These are phyloP conservation scores for Talaromyces nanjingensis DNA, from an alignment of 495 filamentous ascomycete genomes.

Conservation along the genomic window DNA sequence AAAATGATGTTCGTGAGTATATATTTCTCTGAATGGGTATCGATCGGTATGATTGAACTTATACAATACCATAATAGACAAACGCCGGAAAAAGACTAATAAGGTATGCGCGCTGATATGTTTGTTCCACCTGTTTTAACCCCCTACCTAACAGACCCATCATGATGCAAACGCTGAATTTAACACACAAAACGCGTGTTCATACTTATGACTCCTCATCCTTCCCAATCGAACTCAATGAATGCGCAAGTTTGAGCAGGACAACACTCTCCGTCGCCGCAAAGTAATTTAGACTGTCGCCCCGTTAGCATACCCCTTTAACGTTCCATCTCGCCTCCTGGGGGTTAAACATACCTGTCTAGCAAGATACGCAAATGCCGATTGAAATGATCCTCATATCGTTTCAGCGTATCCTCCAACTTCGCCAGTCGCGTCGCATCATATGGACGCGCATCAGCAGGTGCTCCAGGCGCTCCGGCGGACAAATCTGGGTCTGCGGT, in stretches of 20 bases:
- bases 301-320: slow-evolving; percentile 7
- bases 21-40: neutral
- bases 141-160: neutral
- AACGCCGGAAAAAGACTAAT: neutral
- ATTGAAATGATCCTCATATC: slow-evolving; percentile 89
- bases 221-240: slow-evolving; percentile 37
- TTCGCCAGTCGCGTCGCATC: slow-evolving; percentile 66
- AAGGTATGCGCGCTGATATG: neutral
- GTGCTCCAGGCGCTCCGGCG: slow-evolving; percentile 27
- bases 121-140: neutral
- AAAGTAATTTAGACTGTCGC: slow-evolving; percentile 71
- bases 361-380: slow-evolving; percentile 85
- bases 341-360: slow-evolving; percentile 49
- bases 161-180: neutral
- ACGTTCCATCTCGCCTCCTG: neutral
- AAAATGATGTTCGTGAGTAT: neutral
- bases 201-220: slow-evolving; percentile 12
- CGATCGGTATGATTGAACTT: neutral
- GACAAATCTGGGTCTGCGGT: slow-evolving; percentile 68
- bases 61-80: neutral
- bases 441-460: slow-evolving; percentile 29
- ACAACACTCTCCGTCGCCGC: slow-evolving; percentile 97
- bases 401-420: slow-evolving; percentile 72
- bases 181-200: no score
- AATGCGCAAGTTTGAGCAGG: slow-evolving; percentile 64